Percentiles rank a stretch among this genome's conserved stretches.
These are phyloP conservation scores for Eleusine coracana DNA, from an alignment of 176 grass and related monocot genomes.

Conservation along the genomic window DNA sequence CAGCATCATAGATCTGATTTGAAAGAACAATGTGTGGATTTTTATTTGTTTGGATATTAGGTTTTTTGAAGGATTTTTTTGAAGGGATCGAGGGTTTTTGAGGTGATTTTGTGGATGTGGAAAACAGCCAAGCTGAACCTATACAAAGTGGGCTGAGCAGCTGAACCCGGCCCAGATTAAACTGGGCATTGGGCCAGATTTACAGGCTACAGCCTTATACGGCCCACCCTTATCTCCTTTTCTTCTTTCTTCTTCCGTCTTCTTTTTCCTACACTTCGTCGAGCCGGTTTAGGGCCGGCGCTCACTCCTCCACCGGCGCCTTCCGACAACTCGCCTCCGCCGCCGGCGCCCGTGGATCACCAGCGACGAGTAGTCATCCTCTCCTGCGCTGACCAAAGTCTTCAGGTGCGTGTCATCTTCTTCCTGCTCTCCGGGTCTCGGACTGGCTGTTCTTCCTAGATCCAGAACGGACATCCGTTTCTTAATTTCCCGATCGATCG, in stretches of 20 bases:
- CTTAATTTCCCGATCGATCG: neutral
- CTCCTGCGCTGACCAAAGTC: neutral
- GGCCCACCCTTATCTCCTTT: slow-evolving; percentile 2
- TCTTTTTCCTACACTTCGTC: neutral
- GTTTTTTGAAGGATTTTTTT: too few relatives aligned
- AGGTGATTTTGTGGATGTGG: neutral
- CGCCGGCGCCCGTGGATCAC: neutral
- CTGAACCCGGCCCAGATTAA: neutral
- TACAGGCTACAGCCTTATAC: neutral
- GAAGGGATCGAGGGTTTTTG: neutral
- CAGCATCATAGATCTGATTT: neutral
- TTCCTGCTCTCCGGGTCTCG: neutral
- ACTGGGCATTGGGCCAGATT: neutral
- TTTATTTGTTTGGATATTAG: neutral
- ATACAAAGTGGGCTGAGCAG: neutral
- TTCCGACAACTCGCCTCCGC: neutral
- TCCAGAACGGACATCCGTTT: slow-evolving; percentile 13
- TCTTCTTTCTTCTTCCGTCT: neutral
- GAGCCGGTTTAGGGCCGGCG: slow-evolving; percentile 26
- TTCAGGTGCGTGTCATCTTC: slow-evolving; percentile 24
- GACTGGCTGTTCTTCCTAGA: neutral
- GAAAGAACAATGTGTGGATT: neutral
- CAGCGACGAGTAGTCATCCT: neutral
- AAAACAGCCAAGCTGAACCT: neutral
- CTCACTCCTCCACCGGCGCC: neutral